A percentile compares a stretch with the other conserved stretches of the same genome.
Evolutionary conservation across 768 basidiomycete genomes (phyloP).

Genomic region (Leccinum sublutescens): DNA sequence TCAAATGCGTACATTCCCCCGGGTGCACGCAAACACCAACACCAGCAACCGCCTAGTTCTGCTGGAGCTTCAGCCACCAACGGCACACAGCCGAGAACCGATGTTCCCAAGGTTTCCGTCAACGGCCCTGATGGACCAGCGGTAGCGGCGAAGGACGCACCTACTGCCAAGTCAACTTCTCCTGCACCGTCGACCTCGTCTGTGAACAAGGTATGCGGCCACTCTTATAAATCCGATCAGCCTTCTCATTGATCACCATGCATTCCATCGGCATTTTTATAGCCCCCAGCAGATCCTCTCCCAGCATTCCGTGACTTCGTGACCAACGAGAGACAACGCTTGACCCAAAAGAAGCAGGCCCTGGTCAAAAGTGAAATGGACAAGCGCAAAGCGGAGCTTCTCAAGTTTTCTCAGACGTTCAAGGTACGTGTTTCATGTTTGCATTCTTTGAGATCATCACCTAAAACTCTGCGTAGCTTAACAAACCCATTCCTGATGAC

Average conservation of each 20-base stretch:
- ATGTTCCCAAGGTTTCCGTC: conserved; percentile 71
- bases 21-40: conserved; percentile 65
- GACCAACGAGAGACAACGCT: conserved; percentile 82
- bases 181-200: conserved; percentile 51
- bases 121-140: conserved; percentile 75
- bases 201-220: conserved; percentile 48
- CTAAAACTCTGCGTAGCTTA: conserved; percentile 52
- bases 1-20: conserved; percentile 94
- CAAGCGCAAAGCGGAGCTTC: conserved; percentile 86
- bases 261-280: conserved; percentile 8
- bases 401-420: conserved; percentile 92
- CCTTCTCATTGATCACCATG: conserved; percentile 8
- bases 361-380: conserved; percentile 93
- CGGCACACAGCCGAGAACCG: conserved; percentile 34
- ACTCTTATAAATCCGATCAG: background rate
- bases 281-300: conserved; percentile 74
- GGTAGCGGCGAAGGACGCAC: conserved; percentile 41
- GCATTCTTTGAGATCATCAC: background rate
- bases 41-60: conserved; percentile 14
- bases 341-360: conserved; percentile 88
- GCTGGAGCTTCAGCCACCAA: conserved; percentile 32
- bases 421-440: conserved; percentile 57
- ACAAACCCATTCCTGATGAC: conserved; percentile 94
- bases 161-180: conserved; percentile 58
- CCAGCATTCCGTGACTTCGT: conserved; percentile 93